These are phyloP conservation scores for Dryadomyces sulphureus DNA, from an alignment of 2,329 filamentous ascomycete species.

Conservation along the genomic window DNA sequence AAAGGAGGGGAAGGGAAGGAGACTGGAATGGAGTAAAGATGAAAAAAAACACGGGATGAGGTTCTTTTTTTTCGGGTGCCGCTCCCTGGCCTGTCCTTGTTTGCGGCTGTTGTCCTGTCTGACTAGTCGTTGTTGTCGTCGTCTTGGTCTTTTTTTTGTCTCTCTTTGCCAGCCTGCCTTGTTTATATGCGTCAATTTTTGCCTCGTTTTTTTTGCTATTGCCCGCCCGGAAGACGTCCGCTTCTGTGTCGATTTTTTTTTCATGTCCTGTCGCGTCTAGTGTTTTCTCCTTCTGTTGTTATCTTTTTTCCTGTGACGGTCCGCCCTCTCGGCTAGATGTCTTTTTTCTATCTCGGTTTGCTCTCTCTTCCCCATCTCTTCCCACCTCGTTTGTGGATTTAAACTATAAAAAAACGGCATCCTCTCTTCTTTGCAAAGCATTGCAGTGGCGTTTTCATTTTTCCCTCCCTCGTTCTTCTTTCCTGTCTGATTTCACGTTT, in stretches of 20 bases:
- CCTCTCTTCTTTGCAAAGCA: background rate
- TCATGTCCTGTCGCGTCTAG: background rate
- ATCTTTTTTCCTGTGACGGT: background rate
- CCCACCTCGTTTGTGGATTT: background rate
- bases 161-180: background rate
- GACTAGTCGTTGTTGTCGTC: background rate
- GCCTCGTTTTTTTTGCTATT: background rate
- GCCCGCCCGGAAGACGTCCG: background rate
- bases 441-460: background rate
- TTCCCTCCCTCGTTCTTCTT: background rate
- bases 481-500: background rate
- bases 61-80: too few species aligned
- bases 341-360: background rate
- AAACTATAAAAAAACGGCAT: background rate
- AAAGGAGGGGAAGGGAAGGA: background rate
- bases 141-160: background rate
- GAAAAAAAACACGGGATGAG: too few species aligned
- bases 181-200: background rate
- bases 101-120: background rate
- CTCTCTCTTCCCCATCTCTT: background rate
- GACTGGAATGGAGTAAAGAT: too few species aligned
- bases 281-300: background rate
- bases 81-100: background rate
- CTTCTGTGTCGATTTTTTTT: background rate
- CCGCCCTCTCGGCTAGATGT: background rate